A percentile compares a stretch with the other conserved stretches of the same genome.
Evolutionary conservation across 495 filamentous ascomycete genomes (phyloP).

Genomic region (Neurospora cerealis): DNA sequence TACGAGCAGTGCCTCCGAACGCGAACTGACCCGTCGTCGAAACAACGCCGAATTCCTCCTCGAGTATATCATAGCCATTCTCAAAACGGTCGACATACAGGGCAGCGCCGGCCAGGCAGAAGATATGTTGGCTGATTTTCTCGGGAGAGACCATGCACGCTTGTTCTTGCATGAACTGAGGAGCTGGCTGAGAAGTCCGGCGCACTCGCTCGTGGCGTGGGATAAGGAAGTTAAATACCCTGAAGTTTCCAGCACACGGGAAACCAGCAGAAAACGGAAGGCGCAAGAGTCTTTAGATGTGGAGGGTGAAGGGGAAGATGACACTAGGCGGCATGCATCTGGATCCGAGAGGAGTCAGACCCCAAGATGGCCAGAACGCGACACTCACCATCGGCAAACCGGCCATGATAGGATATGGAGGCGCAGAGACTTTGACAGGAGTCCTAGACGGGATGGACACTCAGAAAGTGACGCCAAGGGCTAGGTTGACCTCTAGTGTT

Average conservation of each 20-base stretch:
- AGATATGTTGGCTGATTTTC: conserved; percentile 75
- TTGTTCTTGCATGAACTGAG: conserved; percentile 80
- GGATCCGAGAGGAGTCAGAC: neutral
- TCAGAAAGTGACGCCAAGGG: neutral
- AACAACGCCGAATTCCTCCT: conserved; percentile 85
- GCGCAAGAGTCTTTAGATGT: neutral
- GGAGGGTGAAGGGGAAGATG: neutral
- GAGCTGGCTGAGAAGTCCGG: conserved; percentile 75
- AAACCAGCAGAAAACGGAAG: neutral
- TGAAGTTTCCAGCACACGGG: neutral
- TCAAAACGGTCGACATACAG: conserved; percentile 87
- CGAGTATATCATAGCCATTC: conserved; percentile 78
- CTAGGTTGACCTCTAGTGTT: neutral
- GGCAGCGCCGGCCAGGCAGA: conserved; percentile 72
- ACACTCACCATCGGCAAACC: neutral
- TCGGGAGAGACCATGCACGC: conserved; percentile 66
- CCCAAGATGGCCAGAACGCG: neutral
- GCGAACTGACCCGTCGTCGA: conserved; percentile 35
- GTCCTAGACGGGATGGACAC: neutral
- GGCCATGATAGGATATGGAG: neutral
- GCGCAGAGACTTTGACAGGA: neutral
- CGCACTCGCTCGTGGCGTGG: conserved; percentile 58
- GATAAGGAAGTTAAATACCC: conserved; percentile 73
- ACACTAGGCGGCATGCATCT: neutral
- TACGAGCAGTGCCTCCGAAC: conserved; percentile 20